Percentiles rank a stretch among this genome's conserved stretches.
phyloP scores from a whole-genome alignment of 371 early-diverging fungal genomes.

The Mortierella sp. region DNA sequence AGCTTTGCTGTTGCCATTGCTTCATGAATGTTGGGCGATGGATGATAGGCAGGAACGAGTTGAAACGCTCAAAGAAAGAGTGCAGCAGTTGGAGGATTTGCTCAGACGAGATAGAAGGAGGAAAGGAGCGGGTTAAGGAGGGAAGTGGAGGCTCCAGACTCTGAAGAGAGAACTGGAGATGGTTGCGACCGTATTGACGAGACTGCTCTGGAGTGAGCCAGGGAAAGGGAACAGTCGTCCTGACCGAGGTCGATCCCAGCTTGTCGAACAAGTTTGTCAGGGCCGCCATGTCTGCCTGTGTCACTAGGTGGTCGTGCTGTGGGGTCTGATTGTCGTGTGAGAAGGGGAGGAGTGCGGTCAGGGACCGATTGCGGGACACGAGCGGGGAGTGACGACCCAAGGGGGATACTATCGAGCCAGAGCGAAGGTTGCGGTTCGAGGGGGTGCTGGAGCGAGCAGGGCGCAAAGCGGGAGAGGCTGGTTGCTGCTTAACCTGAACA shows the following conservation, averaged over 20 bases:
- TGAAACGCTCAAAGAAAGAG: conserved; percentile 71
- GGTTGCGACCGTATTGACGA: conserved; percentile 51
- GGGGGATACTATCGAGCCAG: conserved; percentile 29
- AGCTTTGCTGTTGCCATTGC: conserved; percentile 39
- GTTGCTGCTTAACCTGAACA: conserved; percentile 46
- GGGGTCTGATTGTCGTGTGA: conserved; percentile 29
- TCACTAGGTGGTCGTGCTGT: conserved; percentile 22
- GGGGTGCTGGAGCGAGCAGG: conserved; percentile 32
- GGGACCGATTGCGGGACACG: conserved; percentile 49
- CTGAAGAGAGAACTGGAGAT: conserved; percentile 46
- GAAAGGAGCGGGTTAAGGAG: conserved; percentile 28
- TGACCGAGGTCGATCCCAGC: conserved; percentile 47
- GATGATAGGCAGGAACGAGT: conserved; percentile 72
- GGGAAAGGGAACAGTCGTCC: conserved; percentile 53
- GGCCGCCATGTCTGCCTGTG: conserved; percentile 39
- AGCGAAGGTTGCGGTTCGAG: conserved; percentile 20
- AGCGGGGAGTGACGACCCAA: conserved; percentile 51
- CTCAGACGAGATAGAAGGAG: conserved; percentile 50
- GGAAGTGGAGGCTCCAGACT: conserved; percentile 52
- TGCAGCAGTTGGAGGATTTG: conserved; percentile 61
- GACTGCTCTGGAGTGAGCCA: conserved; percentile 56
- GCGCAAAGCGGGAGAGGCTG: conserved; percentile 40
- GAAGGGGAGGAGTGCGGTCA: conserved; percentile 46
- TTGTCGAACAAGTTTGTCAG: conserved; percentile 48
- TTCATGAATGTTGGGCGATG: conserved; percentile 67